phyloP scores from a whole-genome alignment of 2,329 filamentous ascomycete species.

The Arthrobotrys pseudoclavata region DNA sequence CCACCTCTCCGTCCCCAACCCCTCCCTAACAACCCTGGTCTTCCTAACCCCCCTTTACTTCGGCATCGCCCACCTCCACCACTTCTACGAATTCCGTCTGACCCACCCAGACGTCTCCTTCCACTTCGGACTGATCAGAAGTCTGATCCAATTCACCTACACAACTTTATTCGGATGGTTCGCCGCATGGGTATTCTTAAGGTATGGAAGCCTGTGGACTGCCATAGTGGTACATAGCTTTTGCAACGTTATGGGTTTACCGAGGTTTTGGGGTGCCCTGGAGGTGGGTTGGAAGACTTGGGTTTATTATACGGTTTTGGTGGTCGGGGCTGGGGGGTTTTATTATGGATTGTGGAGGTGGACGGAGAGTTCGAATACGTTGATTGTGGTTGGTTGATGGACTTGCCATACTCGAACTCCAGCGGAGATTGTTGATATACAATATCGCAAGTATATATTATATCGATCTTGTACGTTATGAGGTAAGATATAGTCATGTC shows the following conservation, averaged over 20 bases:
- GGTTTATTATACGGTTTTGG: slow-evolving; percentile 82
- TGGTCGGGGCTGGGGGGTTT: slow-evolving; percentile 79
- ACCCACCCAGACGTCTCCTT: slow-evolving; percentile 78
- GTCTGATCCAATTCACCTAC: slow-evolving; percentile 86
- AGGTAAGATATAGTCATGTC: background rate
- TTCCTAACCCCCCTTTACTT: slow-evolving; percentile 63
- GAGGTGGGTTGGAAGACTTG: slow-evolving; percentile 77
- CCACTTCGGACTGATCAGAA: slow-evolving; percentile 76
- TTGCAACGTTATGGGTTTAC: slow-evolving; percentile 93
- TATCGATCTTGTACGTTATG: too few species aligned
- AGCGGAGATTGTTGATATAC: too few species aligned
- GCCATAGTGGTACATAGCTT: slow-evolving; percentile 84
- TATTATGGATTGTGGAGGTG: slow-evolving; percentile 78
- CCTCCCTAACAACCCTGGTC: slow-evolving; percentile 63
- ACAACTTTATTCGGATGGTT: slow-evolving; percentile 95
- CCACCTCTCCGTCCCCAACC: slow-evolving; percentile 78
- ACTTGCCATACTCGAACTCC: too few species aligned
- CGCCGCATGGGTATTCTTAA: slow-evolving; percentile 87
- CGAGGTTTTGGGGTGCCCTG: slow-evolving; percentile 84
- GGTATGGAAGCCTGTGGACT: slow-evolving; percentile 83
- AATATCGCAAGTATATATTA: too few species aligned
- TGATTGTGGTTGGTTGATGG: slow-evolving; percentile 64
- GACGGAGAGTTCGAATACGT: slow-evolving; percentile 74
- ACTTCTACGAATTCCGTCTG: slow-evolving; percentile 93
- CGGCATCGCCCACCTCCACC: slow-evolving; percentile 82